Conservation (phyloP, 2,329 filamentous ascomycete genomes). For the Fusarium pilosicola region DNA sequence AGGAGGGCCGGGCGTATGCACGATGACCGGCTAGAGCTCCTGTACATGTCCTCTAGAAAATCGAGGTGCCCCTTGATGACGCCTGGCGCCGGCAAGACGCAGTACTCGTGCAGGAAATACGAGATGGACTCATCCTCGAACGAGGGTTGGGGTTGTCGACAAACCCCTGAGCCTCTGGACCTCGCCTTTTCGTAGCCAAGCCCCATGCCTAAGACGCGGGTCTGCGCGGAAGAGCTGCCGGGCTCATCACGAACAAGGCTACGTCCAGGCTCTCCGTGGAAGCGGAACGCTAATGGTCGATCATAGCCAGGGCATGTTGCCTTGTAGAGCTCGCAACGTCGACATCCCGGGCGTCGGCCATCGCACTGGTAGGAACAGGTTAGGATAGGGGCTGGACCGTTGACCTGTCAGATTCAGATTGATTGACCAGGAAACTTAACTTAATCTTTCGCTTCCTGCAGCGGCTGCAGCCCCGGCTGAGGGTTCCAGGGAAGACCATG, state of each 20-base stretch:
- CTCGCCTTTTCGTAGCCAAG: background rate
- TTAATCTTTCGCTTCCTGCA: constrained; percentile 33
- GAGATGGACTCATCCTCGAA: constrained; percentile 28
- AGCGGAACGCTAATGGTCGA: constrained; percentile 29
- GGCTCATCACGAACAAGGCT: constrained; percentile 12
- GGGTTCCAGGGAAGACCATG: constrained; percentile 29
- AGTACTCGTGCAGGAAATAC: constrained; percentile 26
- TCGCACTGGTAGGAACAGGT: constrained; percentile 17
- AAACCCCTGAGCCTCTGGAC: background rate
- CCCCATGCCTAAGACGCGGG: background rate
- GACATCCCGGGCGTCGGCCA: constrained; percentile 26
- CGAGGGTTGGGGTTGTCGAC: constrained; percentile 28
- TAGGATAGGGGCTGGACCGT: background rate
- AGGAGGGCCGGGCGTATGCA: constrained; percentile 27
- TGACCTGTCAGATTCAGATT: background rate
- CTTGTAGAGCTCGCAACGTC: constrained; percentile 29
- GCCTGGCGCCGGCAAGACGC: constrained; percentile 9
- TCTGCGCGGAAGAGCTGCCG: background rate
- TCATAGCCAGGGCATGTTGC: constrained; percentile 32
- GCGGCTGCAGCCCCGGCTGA: constrained; percentile 26
- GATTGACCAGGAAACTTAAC: constrained; percentile 1
- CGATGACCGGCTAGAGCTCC: constrained; percentile 5
- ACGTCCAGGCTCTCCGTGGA: constrained; percentile 25
- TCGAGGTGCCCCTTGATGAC: constrained; percentile 23
- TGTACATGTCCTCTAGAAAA: constrained; percentile 23